Evolutionary conservation across 192 early-diverging fungal genomes (phyloP).

Genomic region (Gamsiella multidivaricata): DNA sequence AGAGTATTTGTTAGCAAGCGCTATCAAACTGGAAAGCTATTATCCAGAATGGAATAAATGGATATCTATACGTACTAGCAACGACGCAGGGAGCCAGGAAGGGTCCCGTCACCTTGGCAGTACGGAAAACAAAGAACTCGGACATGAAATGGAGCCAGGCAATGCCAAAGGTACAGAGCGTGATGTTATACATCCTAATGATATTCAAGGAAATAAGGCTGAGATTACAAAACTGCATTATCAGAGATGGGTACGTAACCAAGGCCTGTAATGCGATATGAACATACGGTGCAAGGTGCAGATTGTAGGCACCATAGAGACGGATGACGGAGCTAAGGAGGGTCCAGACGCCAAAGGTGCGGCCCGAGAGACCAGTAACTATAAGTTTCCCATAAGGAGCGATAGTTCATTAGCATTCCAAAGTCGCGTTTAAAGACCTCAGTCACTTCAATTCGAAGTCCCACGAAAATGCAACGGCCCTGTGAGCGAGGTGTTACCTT

Average conservation of each 20-base stretch:
- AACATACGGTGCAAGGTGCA: constrained; percentile 74
- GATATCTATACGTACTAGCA: constrained; percentile 62
- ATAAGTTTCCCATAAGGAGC: no score
- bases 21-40: background rate
- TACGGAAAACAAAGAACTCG: constrained; percentile 73
- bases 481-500: no score
- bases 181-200: constrained; percentile 64
- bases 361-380: constrained; percentile 85
- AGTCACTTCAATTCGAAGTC: no score
- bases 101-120: constrained; percentile 69
- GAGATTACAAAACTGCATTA: constrained; percentile 10
- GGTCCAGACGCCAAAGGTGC: constrained; percentile 92
- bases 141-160: constrained; percentile 75
- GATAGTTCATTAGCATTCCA: no score
- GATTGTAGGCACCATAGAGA: constrained; percentile 87
- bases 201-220: background rate
- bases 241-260: no score
- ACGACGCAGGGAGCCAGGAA: constrained; percentile 75
- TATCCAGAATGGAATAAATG: no score
- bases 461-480: no score
- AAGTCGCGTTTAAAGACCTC: background rate
- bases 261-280: no score
- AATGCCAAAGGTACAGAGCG: constrained; percentile 76
- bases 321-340: constrained; percentile 83
- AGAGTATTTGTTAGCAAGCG: background rate